phyloP scores from a whole-genome alignment of 495 filamentous ascomycete genomes.

The Echria macrotheca region DNA sequence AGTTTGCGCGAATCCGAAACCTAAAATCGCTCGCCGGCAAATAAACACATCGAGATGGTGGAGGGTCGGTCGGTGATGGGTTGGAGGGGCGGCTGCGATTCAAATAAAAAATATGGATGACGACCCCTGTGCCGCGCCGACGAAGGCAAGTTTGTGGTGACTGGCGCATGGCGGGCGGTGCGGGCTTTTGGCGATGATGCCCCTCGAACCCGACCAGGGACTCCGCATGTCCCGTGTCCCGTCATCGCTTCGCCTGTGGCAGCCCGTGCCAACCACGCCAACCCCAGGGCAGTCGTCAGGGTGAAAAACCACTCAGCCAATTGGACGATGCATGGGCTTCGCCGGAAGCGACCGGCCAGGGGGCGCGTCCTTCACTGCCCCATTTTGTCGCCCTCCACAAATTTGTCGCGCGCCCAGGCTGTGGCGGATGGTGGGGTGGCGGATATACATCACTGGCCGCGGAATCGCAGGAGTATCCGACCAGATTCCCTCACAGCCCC shows the following conservation, averaged over 20 bases:
- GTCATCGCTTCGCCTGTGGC: slow-evolving; percentile 10
- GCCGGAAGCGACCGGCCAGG: neutral
- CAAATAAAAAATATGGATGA: neutral
- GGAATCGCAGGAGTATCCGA: neutral
- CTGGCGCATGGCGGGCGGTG: slow-evolving; percentile 4
- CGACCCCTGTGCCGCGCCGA: neutral
- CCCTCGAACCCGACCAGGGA: neutral
- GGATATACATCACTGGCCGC: slow-evolving; percentile 1
- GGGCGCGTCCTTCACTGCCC: slow-evolving; percentile 2
- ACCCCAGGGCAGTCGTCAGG: neutral
- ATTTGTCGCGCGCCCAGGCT: neutral
- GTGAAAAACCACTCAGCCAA: neutral
- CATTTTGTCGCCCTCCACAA: neutral
- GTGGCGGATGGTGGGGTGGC: slow-evolving; percentile 47
- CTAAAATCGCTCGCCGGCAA: no score
- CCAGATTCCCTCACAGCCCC: neutral
- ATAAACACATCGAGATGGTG: neutral
- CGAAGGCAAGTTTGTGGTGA: neutral
- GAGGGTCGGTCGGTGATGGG: no score
- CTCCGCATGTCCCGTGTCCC: slow-evolving; percentile 10
- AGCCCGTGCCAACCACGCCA: neutral
- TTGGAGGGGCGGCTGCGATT: slow-evolving; percentile 1
- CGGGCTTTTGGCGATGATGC: neutral
- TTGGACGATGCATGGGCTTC: slow-evolving; percentile 1
- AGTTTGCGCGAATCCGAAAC: neutral